Evolutionary conservation across 768 basidiomycete genomes (phyloP), one percentile per base, ranked within the genome.

Genomic region (Mycena amicta): DNA sequence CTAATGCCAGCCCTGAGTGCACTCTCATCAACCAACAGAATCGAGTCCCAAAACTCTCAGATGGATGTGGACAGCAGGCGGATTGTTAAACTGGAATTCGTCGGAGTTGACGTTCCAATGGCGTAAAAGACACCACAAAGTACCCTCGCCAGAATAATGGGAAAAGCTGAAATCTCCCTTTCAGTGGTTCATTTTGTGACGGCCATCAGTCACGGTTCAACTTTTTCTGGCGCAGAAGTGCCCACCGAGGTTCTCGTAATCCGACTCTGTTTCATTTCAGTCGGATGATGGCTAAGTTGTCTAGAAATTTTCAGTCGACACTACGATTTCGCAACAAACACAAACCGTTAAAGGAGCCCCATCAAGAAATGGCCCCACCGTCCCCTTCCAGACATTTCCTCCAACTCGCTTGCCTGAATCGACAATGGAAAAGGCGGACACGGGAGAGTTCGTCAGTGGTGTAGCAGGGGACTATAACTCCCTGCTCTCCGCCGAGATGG

Each of bases 1-100:
- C 25, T 20, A 37, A 37, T 18, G 18, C 8, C 53, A 6, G 20
- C 5, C 37, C n/a, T n/a, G n/a, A n/a, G n/a, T n/a, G 15, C 66
- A 52, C 66, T 67, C 3, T 20, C n/a, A 31, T 8, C 55, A 29
- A 52, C 52, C 25, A 22, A 31, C 18, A 23, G 80, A 50, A 81
- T 81, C 57, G 76, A 77, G 57, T 80, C 79, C 8, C 73, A 76
- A 62, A 74, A 73, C 16, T 37, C 70, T 13, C 67, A 77, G 27
- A 58, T 65, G 16, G 59, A 57, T 27, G 50, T 71, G 30, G 81
- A 84, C 69, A 80, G 77, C 67, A 75, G 83, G 29, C 75, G 70
- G 45, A 83, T 85, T 51, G 79, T 81, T 16, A 71, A 74, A 49
- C 67, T 85, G 31, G 73, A 72, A 23, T 80, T 84, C 50, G 79